Evolutionary conservation across 352 stramenopile species (phyloP).

Genomic region (Pythium aristosporum): DNA sequence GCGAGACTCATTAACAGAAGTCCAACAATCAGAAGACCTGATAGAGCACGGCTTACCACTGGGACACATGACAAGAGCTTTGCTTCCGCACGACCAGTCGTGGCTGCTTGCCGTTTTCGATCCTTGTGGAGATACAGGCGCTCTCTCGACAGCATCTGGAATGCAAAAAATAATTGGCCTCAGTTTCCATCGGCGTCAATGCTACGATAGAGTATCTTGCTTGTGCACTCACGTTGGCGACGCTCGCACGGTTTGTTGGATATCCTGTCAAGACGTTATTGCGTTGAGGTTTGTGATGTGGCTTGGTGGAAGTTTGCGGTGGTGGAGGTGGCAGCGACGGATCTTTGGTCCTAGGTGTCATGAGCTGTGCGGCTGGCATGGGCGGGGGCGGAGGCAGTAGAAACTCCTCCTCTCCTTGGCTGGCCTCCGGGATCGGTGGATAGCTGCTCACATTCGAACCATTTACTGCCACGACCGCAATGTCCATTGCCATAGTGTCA

Average conservation of each 20-base stretch:
- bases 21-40: background rate
- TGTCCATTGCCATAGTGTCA: background rate
- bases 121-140: constrained; percentile 11
- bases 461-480: background rate
- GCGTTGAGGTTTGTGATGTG: background rate
- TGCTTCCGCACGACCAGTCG: background rate
- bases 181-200: background rate
- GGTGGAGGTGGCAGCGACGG: background rate
- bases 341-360: background rate
- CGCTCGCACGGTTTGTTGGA: constrained; percentile 5
- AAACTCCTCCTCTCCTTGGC: background rate
- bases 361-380: too few species aligned
- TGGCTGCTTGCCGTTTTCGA: background rate
- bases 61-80: constrained; percentile 18
- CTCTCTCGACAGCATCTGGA: constrained; percentile 27
- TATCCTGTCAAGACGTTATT: background rate
- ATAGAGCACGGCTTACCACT: constrained; percentile 7
- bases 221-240: constrained; percentile 18
- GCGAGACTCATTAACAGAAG: background rate
- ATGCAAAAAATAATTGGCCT: background rate
- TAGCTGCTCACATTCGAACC: background rate
- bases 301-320: background rate
- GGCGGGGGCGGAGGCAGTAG: background rate
- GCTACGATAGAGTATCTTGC: background rate
- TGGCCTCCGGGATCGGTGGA: background rate